Base-by-base conservation (phyloP, 73 alveolate species). In the Tetrahymena thermophila region DNA sequence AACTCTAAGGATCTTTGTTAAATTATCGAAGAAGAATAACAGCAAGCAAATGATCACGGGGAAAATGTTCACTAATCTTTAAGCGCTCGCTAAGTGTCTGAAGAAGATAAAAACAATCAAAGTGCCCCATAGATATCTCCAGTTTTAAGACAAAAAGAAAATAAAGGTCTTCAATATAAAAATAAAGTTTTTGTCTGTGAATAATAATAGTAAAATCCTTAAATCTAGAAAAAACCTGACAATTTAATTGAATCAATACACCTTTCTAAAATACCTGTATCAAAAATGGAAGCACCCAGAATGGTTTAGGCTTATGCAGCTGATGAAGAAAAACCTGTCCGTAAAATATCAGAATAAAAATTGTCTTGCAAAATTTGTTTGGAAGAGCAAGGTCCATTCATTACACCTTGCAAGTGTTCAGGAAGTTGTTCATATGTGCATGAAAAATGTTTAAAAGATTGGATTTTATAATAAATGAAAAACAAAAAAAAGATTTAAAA, bases 341-440 rank as follows among this genome's bases (percentile, higher is more conserved):
- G 89, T 71, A 71, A 71, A 71, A n/a, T 71, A 25, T 71, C 89
- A 71, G 89, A 71, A 71, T 71, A 71, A 71, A 71, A 71, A 25
- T 3, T 71, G 5, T 85, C 94, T 85, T 95, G 97, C 94, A 85
- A 94, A 95, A 95, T 95, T 10, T 95, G 97, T 35, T 42, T 89
- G 28, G 97, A 95, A 43, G 97, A 95, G 89, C 23, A 40, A 23
- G 93, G 95, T 2, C 25, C 83, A 34, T 95, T 95, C 83, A 85
- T 95, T n/a, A 71, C 93, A 28, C 97, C 97, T 14, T 95, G 97
- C 56, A 89, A 95, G 89, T 95, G 97, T 25, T 37, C 93, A 50
- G 97, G 97, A 37, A 43, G 95, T 4, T 34, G 71, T 28, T 23
- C 84, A 28, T 85, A 23, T 43, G 95, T 95, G 11, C 97, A 95